Base-by-base conservation (phyloP, 2,329 filamentous ascomycete species). In the Clonostachys solani region DNA sequence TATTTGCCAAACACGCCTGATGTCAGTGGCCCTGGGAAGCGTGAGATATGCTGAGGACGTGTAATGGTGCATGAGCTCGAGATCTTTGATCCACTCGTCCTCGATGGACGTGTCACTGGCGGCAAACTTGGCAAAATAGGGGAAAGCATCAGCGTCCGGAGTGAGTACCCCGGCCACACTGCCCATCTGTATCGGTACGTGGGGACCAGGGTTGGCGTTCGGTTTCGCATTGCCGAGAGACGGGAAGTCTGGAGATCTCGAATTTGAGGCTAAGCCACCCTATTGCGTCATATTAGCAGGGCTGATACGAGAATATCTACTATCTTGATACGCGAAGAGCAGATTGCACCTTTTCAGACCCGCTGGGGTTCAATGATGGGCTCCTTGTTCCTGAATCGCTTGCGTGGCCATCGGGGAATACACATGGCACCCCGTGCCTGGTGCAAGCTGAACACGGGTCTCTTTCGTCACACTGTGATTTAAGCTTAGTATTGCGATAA, bases 61-160 rank as follows among this genome's bases (percentile, higher is more conserved):
- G 45, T 60, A 68, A 40, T 68, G 64, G 36, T 68, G 63, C 54
- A 68, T 60, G 36, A 68, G 54, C 47, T 65, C 60, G 12, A 68
- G 59, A 46, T 68, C 65, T 5, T 59, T 57, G 10, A 62, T 60
- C 64, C 63, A 67, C 13, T 29, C 36, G 15, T n/a, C 15, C 36
- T 38, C 36, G 15, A 38, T n/a, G 17, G 17, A n/a, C 1, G 36
- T 38, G 17, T 38, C 36, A n/a, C 17, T 38, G 15, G 36, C 36
- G 17, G 15, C 36, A 18, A 38, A 38, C 15, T n/a, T 38, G 36
- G 36, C 12, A 18, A 38, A 18, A 18, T n/a, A 38, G 12, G 36
- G 15, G 36, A 38, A 18, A 18, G 36, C 15, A 18, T 38, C 12
- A 38, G 36, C 12, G 8, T 38, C 36, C 15, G 23, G 23, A 29